Evolutionary conservation across 805 yeast species (phyloP), one percentile per base, ranked within the genome.

Genomic region (Yamadazyma philogaea): DNA sequence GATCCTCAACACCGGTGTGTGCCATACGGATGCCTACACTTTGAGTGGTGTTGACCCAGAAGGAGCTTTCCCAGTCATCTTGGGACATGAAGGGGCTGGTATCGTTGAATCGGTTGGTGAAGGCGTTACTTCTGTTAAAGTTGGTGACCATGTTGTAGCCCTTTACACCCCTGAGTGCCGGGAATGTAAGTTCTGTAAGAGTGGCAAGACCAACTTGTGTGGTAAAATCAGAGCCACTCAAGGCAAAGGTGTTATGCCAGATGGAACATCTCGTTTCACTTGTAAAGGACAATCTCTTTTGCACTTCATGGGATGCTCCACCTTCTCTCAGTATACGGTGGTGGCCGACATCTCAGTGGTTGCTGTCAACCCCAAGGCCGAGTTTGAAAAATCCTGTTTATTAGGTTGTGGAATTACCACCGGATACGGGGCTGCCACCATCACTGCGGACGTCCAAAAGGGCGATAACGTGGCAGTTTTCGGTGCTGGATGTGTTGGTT

Each of bases 1-100:
- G 68, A 70, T 93, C 44, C 74, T 74, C 39, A 77, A 85, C 71
- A 86, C 97, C 22, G 99, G 97, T 63, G 96, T 93, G 30, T 93
- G 99, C 67, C 99, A 93, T 73, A 93, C 99, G 27, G 99, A 93
- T 64, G 97, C 97, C 30, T 93, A 84, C 75, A 91, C 98, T 8
- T 75, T 93, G 52, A 83, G 95, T 37, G 99, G 99, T 46, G 77
- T 72, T 44, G 99, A 93, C 66, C 93, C 98, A 42, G 99, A 93
- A 70, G 99, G 98, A 56, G 86, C 84, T 11, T 89, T 89, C 78
- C 98, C 98, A 14, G 84, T 82, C 15, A 71, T 93, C 47, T 75
- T 95, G 57, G 99, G 99, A 49, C 99, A 93, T 68, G 99, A 93
- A 68, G 96, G 97, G 68, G 96, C 97, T 30, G 99, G 99, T 60